Evolutionary conservation across 2,329 filamentous ascomycete genomes (phyloP).

Genomic region (Decorospora gaudefroyi): DNA sequence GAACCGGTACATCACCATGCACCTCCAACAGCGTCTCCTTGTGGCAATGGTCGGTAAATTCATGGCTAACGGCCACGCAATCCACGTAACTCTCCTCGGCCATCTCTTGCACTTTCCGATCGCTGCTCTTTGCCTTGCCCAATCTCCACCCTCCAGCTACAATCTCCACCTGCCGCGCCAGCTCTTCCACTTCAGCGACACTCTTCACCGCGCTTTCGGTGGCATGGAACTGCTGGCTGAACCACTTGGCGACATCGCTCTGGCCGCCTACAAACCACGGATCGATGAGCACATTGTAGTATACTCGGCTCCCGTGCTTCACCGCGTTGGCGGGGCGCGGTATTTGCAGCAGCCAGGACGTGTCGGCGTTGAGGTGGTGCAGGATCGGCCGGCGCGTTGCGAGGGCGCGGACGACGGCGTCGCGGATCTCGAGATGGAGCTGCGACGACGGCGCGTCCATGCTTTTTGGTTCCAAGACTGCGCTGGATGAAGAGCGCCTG

Average conservation of each 20-base stretch:
- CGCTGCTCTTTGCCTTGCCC: conserved; percentile 18
- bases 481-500: conserved; percentile 10
- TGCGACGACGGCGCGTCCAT: conserved; percentile 48
- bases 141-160: conserved; percentile 40
- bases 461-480: conserved; percentile 5
- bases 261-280: conserved; percentile 68
- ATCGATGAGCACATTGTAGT: conserved; percentile 68
- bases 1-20: conserved; percentile 59
- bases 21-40: conserved; percentile 63
- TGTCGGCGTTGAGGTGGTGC: conserved; percentile 69
- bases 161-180: conserved; percentile 57
- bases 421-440: conserved; percentile 51
- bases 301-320: conserved; percentile 53
- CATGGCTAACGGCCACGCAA: conserved; percentile 64
- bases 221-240: conserved; percentile 67
- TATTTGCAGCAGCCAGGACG: conserved; percentile 68
- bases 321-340: conserved; percentile 57
- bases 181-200: conserved; percentile 59
- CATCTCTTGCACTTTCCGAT: conserved; percentile 12
- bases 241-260: conserved; percentile 66
- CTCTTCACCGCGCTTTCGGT: conserved; percentile 59
- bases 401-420: conserved; percentile 48
- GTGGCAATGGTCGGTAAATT: conserved; percentile 72
- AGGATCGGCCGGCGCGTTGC: conserved; percentile 58
- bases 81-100: conserved; percentile 56